Evolutionary conservation across 2,329 filamentous ascomycete species (phyloP), one percentile per base, ranked within the genome.

Genomic region (Beauveria caledonica): DNA sequence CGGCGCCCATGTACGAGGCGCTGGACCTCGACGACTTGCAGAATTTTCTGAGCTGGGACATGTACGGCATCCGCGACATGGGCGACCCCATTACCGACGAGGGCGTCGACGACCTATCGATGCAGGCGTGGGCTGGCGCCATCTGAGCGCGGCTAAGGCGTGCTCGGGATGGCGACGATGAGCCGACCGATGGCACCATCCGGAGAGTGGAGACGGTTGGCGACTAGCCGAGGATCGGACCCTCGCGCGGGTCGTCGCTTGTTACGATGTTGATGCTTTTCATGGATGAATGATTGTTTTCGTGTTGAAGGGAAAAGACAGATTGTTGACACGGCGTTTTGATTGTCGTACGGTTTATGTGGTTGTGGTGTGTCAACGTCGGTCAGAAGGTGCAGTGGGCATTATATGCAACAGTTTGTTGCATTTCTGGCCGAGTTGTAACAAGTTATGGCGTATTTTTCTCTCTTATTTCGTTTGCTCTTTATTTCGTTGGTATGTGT

Each of bases 51-150:
- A 72, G 72, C 5, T 75, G 73, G 73, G 73, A 76, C 58, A 72
- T 75, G 70, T 73, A 74, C 53, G 73, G 73, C 21, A 73, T 75
- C 40, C 73, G 74, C 70, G 73, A 75, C 61, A 72, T 75, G 68
- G 72, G 71, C 36, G 73, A 73, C 9, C 67, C 70, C 1, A 66
- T 73, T 8, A 66, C 71, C 42, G 73, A 71, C 56, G 71, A 73
- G 2, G 73, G 69, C 7, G 69, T 69, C 55, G 73, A 75, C 40
- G 73, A 71, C 25, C 8, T 62, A 23, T 13, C 15, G 15, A 53
- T 55, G 55, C 60, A 62, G 15, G 48, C 60, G 44, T 62, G 60
- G 60, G 60, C 60, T 21, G 60, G 60, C 49, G 60, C 60, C 23
- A 62, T 62, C 39, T 62, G 33, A 62, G 15, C 7, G n/a, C 3